These are phyloP conservation scores for Drosera spatulata DNA, from an alignment of 179 eudicot genomes.

Conservation along the genomic window DNA sequence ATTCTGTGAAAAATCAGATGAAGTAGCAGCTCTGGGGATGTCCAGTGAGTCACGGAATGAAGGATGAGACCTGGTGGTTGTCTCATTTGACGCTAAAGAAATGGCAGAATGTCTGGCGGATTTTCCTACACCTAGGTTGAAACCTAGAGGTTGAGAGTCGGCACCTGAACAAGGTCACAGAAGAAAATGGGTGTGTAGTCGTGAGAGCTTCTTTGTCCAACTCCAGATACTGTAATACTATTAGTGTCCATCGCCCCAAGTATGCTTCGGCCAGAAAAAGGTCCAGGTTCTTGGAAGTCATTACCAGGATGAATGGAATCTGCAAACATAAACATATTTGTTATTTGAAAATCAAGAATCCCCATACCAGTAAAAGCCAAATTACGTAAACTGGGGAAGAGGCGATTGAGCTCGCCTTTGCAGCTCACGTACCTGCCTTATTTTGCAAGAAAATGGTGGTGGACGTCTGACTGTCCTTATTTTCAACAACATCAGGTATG, in stretches of 20 bases:
- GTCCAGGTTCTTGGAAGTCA: constrained; percentile 13
- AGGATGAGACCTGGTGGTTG: constrained; percentile 54
- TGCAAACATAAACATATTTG: constrained; percentile 7
- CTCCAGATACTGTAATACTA: constrained; percentile 14
- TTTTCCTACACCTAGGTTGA: constrained; percentile 21
- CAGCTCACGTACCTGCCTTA: constrained; percentile 21
- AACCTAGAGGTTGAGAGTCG: constrained; percentile 26
- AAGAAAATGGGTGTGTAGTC: constrained; percentile 20
- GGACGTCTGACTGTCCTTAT: constrained; percentile 19
- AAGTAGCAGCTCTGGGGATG: constrained; percentile 38
- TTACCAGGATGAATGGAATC: constrained; percentile 18
- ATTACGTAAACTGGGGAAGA: too few species aligned
- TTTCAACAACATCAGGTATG: constrained; percentile 15
- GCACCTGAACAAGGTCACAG: constrained; percentile 22
- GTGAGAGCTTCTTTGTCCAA: constrained; percentile 17
- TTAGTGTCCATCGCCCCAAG: constrained; percentile 6
- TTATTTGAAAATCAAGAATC: not conserved
- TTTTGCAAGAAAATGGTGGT: constrained; percentile 16
- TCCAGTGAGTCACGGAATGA: constrained; percentile 85
- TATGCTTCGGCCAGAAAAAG: constrained; percentile 18
- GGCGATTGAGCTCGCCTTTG: too few species aligned
- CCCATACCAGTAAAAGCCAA: too few species aligned
- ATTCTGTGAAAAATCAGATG: constrained; percentile 17
- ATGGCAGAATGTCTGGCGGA: constrained; percentile 25
- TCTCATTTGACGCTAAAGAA: constrained; percentile 32